These are phyloP conservation scores for Paramecium sonneborni DNA, from an alignment of 73 alveolate species.

Conservation along the genomic window DNA sequence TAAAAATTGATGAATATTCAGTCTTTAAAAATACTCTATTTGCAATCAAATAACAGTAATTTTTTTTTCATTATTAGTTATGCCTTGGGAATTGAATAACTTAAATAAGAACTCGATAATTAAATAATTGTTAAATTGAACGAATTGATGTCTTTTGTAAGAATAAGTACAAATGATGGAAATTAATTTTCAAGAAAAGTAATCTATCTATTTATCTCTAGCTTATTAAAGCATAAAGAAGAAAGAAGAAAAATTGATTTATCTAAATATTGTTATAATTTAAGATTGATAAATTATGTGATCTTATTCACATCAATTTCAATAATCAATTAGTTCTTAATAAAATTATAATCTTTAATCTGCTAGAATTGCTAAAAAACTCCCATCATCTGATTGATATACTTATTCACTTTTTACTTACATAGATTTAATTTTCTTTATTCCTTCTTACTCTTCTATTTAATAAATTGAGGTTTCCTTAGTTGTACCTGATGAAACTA, in stretches of 20 bases:
- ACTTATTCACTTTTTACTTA: not conserved
- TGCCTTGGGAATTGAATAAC: not conserved
- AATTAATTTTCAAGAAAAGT: not conserved
- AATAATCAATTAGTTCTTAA: not conserved
- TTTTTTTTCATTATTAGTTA: not conserved
- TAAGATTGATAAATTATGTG: not conserved
- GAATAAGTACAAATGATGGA: not conserved
- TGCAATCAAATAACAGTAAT: not conserved
- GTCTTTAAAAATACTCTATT: not conserved
- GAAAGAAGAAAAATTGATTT: constrained; percentile 10
- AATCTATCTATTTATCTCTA: not conserved
- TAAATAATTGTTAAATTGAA: not conserved
- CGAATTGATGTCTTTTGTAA: not conserved
- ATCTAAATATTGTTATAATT: not conserved
- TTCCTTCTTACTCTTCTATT: not conserved
- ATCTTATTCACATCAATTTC: not conserved
- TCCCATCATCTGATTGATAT: not conserved
- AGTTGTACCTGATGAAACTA: not conserved
- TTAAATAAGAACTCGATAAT: not conserved
- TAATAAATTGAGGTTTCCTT: not conserved
- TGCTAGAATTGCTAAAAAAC: not conserved
- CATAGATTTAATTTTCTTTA: not conserved
- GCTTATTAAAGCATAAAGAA: not conserved
- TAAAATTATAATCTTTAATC: not conserved
- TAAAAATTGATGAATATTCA: constrained; percentile 22